Evolutionary conservation across 305 asterid genomes (phyloP).

Genomic region (Fraxinus velutina): DNA sequence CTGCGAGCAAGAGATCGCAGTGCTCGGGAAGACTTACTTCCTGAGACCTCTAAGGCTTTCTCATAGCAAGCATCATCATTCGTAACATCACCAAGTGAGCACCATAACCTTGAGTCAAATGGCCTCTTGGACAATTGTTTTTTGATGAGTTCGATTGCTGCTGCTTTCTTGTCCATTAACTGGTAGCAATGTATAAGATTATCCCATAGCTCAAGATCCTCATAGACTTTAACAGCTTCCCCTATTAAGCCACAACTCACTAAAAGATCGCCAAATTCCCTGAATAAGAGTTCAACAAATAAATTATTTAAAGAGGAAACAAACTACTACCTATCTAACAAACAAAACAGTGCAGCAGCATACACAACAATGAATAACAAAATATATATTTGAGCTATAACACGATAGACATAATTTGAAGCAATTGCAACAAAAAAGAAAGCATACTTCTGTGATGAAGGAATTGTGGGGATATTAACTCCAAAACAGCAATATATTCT

Average conservation of each 20-base stretch:
- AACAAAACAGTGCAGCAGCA: constrained; percentile 15
- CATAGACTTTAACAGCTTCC: constrained; percentile 77
- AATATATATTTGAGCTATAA: constrained; percentile 16
- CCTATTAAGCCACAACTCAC: constrained; percentile 89
- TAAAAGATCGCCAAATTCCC: constrained; percentile 86
- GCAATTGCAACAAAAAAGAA: neutral
- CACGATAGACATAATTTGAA: constrained; percentile 19
- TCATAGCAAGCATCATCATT: constrained; percentile 62
- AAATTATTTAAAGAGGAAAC: constrained; percentile 11
- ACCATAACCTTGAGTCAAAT: constrained; percentile 80
- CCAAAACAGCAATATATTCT: constrained; percentile 70
- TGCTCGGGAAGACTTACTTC: constrained; percentile 75
- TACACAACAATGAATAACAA: constrained; percentile 3
- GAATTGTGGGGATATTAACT: constrained; percentile 64
- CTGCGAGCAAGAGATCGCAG: constrained; percentile 85
- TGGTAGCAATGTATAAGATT: constrained; percentile 78
- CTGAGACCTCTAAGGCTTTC: constrained; percentile 88
- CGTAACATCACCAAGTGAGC: constrained; percentile 93
- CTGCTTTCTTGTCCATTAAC: constrained; percentile 85
- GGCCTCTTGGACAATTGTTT: constrained; percentile 62
- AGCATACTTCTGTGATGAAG: constrained; percentile 71
- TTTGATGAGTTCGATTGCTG: constrained; percentile 82
- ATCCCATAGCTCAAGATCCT: constrained; percentile 99
- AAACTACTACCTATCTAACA: constrained; percentile 14
- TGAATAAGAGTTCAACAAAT: constrained; percentile 24